Conservation (phyloP, 495 filamentous ascomycete genomes). For the Aspergillus wentii region DNA sequence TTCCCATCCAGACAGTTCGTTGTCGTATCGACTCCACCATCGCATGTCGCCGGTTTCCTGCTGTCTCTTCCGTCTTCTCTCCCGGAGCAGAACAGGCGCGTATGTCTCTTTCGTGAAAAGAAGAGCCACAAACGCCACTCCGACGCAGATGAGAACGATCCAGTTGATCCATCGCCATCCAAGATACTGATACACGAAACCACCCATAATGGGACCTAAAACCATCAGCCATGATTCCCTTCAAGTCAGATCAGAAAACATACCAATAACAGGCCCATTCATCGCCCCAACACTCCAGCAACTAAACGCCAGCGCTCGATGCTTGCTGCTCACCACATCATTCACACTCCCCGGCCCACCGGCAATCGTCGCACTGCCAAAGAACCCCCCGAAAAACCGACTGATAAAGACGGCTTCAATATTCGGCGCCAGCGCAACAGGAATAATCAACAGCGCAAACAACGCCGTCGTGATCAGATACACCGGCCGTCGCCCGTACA, state of each 20-base stretch:
- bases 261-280: slow-evolving; percentile 48
- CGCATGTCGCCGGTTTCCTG: slow-evolving; percentile 59
- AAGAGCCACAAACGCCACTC: slow-evolving; percentile 44
- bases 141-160: slow-evolving; percentile 64
- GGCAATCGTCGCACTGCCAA: slow-evolving; percentile 62
- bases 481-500: slow-evolving; percentile 65
- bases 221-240: slow-evolving; percentile 20
- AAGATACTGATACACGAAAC: slow-evolving; percentile 65
- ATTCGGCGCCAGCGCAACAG: slow-evolving; percentile 63
- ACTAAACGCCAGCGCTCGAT: slow-evolving; percentile 62
- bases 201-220: slow-evolving; percentile 59
- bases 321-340: slow-evolving; percentile 64
- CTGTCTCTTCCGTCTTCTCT: slow-evolving; percentile 49
- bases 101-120: slow-evolving; percentile 63
- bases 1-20: slow-evolving; percentile 26
- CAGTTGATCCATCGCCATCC: slow-evolving; percentile 82
- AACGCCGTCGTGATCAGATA: slow-evolving; percentile 58
- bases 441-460: slow-evolving; percentile 61
- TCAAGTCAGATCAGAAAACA: slow-evolving; percentile 7
- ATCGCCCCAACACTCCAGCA: slow-evolving; percentile 68
- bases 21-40: slow-evolving; percentile 62
- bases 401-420: slow-evolving; percentile 59
- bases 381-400: slow-evolving; percentile 52
- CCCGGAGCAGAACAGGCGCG: slow-evolving; percentile 56
- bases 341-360: slow-evolving; percentile 72